Base-by-base conservation (phyloP, 495 filamentous ascomycete species). In the Hypoxylon subgilvum region DNA sequence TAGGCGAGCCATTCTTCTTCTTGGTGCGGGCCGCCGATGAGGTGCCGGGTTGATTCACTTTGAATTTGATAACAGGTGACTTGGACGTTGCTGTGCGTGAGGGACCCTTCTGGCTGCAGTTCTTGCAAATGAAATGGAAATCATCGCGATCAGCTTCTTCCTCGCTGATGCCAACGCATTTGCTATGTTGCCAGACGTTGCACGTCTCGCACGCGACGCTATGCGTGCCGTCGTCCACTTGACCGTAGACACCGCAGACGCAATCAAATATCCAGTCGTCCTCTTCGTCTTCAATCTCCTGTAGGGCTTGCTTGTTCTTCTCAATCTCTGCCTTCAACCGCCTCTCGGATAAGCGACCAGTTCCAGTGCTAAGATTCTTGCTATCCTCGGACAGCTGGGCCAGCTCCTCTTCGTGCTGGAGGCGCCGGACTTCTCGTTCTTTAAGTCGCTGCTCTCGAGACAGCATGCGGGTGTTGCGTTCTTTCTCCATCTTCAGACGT, bases 251-350 rank as follows among this genome's bases (percentile, higher is more conserved):
- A 19, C 91, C 91, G 72, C 94, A 98, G 10, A 88, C 82, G 72
- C 94, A 98, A 67, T 97, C 94, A 67, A 98, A 97, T 23, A 91
- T 80, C 94, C 94, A 97, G 44, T 93, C 84, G 9, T 91, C 90
- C 41, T 93, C 88, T 64, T 92, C 84, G 1, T 80, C 77, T 35
- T 82, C 80, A 13, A 95, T 76, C 42, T 89, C 83, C 42, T 87
- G 82, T 27, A 96, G 71, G 27, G 86, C 88, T 72, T 85, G 86
- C 70, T 87, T 84, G 30, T 85, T 87, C 69, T 80, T 85, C 52
- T 91, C 89, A 53, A 92, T 85, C 66, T 93, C 87, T 4, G 84
- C 84, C 65, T 88, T 86, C 34, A 90, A 78, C 61, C 91, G 86
- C 21, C 92, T 84, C 55, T 92, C 89, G 13, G 90, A 95, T 45